Base-by-base conservation (phyloP, 225 moss, liverwort and hornwort species). In the Antitrichia curtipendula region DNA sequence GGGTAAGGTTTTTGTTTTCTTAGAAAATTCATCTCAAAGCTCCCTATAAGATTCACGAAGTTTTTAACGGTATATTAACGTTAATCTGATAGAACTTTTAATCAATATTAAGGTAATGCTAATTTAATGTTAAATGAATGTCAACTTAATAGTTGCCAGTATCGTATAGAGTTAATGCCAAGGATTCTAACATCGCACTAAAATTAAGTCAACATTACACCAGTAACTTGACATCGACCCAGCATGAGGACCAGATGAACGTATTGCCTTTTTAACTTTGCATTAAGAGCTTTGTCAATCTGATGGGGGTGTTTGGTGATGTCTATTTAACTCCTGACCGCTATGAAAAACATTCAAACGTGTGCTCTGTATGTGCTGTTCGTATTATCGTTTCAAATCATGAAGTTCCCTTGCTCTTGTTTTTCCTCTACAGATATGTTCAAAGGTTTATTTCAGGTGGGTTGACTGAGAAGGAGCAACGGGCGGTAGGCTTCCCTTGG, bases 401-500 rank as follows among this genome's bases (percentile, higher is more conserved):
- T 59, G 69, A 76, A 74, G 27, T 74, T 75, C n/a, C 58, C 54
- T 69, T 61, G 60, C 16, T 24, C 43, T 86, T 79, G 63, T 75
- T 53, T 87, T 28, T 69, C 75, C 62, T 25, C 41, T 45, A 54
- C 84, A 97, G 96, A 54, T 97, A 96, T 86, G 90, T 96, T n/a
- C 86, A 92, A 69, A 95, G 94, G 86, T 90, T 96, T 84, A 83
- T 88, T 59, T 91, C 92, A 60, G 95, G 97, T 73, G 81, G 76
- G 54, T 88, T 95, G 90, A 88, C 92, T 77, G 89, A 88, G 78
- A 90, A 93, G 90, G 95, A 96, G 84, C 91, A 96, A 84, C 91
- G 96, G 82, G 90, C 93, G 32, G 90, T 97, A 86, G 96, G 97
- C 69, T 95, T 96, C 68, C 97, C 96, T 61, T 97, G 95, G 96